Base-by-base conservation (phyloP, 2,329 filamentous ascomycete species). In the Apiospora rasikravindrae region DNA sequence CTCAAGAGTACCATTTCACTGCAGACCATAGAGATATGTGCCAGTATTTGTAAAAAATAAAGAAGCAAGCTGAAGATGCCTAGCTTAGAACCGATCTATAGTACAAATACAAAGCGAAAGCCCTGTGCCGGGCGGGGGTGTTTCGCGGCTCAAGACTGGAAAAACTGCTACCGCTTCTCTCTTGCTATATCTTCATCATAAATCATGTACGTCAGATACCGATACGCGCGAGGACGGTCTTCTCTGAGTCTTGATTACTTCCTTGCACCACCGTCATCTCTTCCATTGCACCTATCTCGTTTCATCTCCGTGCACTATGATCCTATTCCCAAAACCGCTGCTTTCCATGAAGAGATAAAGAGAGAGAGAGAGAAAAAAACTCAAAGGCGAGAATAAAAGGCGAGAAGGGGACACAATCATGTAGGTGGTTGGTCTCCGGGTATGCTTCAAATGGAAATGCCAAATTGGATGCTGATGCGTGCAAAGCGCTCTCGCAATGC, bases 381-480 rank as follows among this genome's bases (percentile, higher is more conserved):
- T 40, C 16, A 64, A 64, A 64, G 22, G 16, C 37, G 10, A n/a
- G 16, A 64, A 1, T 5, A 13, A 40, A 22, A 11, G 19, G 19
- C n/a, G 57, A 11, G 19, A n/a, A 64, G 19, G 29, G 33, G 19
- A 64, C 22, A 40, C 6, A 29, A 40, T 40, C 3, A 24, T n/a
- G 29, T 19, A 61, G 53, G 53, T 16, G 22, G 29, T n/a, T 16
- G 33, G 33, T 64, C 33, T 64, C 29, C 33, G 57, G 57, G 57
- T 64, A 64, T 64, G 57, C 33, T 64, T 64, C 33, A 22, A 37
- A 29, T 64, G 10, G 22, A 64, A 64, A 64, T 64, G 57, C 33
- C 57, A 64, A 64, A 64, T 64, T 64, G 57, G 57, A 64, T 40
- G 57, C 33, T n/a, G 57, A 64, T 64, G 57, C 57, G 10, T 64